These are phyloP conservation scores for Pyrus communis DNA, from an alignment of 306 rosid genomes.

Conservation along the genomic window DNA sequence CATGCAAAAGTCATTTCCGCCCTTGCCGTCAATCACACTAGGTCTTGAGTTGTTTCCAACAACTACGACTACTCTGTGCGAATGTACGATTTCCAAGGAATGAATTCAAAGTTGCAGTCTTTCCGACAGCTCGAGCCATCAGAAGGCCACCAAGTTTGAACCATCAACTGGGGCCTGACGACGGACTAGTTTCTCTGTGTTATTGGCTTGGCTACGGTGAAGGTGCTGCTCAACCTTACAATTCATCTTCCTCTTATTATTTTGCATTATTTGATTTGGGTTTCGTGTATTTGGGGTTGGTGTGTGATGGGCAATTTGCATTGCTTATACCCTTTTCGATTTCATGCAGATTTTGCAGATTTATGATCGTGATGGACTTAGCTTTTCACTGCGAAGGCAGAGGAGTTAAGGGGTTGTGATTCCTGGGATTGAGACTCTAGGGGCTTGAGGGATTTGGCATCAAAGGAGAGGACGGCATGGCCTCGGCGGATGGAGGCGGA, in stretches of 20 bases:
- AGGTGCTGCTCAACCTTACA: constrained; percentile 30
- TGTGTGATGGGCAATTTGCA: neutral
- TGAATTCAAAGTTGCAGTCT: constrained; percentile 78
- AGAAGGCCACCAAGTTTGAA: constrained; percentile 95
- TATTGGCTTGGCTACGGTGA: constrained; percentile 90
- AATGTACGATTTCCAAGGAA: constrained; percentile 93
- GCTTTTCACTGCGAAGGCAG: neutral
- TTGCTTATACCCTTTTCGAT: neutral
- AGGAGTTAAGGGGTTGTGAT: neutral
- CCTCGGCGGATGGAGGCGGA: constrained; percentile 46
- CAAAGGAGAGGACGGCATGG: constrained; percentile 33
- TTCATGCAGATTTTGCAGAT: constrained; percentile 37
- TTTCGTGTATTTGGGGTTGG: too few species aligned
- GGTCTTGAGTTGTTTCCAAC: constrained; percentile 84
- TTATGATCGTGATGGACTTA: constrained; percentile 95
- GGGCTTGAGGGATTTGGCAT: constrained; percentile 16
- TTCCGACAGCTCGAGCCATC: constrained; percentile 86
- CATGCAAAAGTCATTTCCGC: constrained; percentile 90
- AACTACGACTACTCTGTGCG: constrained; percentile 79
- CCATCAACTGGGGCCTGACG: constrained; percentile 82
- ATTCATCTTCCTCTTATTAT: neutral
- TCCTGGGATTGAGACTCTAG: neutral
- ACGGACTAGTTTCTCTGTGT: constrained; percentile 82
- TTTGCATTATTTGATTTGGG: neutral
- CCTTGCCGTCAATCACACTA: constrained; percentile 84